Percentiles rank a stretch among this genome's conserved stretches.
These are phyloP conservation scores for Allium cepa DNA, from an alignment of 106 monocot genomes.

Conservation along the genomic window DNA sequence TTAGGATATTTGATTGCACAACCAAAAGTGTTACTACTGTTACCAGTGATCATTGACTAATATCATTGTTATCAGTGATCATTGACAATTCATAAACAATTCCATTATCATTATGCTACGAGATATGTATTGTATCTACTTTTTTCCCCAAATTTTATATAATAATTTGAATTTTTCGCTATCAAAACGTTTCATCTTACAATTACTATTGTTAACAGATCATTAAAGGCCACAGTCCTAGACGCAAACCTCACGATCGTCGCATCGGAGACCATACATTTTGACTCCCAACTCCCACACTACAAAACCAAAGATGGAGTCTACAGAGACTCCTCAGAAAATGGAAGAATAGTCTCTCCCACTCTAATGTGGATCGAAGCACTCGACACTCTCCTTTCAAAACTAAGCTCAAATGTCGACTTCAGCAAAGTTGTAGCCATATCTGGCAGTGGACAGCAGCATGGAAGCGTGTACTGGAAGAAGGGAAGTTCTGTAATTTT, in stretches of 20 bases:
- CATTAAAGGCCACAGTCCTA: constrained; percentile 82
- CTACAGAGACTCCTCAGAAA: constrained; percentile 57
- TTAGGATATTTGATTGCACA: too few relatives aligned
- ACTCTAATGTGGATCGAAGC: constrained; percentile 99
- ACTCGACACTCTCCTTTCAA: constrained; percentile 63
- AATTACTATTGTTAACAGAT: constrained; percentile 32
- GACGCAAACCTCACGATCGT: constrained; percentile 56
- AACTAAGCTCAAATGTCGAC: constrained; percentile 52
- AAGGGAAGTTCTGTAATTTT: constrained; percentile 46
- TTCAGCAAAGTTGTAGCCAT: constrained; percentile 59
- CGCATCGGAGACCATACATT: constrained; percentile 64
- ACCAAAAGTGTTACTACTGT: too few relatives aligned
- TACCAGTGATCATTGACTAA: too few relatives aligned
- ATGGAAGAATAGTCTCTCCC: constrained; percentile 83
- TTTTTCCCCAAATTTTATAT: too few relatives aligned
- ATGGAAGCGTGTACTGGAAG: constrained; percentile 98
- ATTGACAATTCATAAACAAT: too few relatives aligned
- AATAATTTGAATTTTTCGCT: too few relatives aligned
- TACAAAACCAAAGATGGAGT: constrained; percentile 94
- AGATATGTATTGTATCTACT: too few relatives aligned
- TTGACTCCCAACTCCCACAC: constrained; percentile 84
- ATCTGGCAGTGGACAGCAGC: constrained; percentile 98
- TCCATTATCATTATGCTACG: too few relatives aligned
- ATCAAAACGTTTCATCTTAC: too few relatives aligned
- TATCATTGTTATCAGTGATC: too few relatives aligned